Conservation (phyloP, 306 rosid genomes). For the Castanopsis chinensis region DNA sequence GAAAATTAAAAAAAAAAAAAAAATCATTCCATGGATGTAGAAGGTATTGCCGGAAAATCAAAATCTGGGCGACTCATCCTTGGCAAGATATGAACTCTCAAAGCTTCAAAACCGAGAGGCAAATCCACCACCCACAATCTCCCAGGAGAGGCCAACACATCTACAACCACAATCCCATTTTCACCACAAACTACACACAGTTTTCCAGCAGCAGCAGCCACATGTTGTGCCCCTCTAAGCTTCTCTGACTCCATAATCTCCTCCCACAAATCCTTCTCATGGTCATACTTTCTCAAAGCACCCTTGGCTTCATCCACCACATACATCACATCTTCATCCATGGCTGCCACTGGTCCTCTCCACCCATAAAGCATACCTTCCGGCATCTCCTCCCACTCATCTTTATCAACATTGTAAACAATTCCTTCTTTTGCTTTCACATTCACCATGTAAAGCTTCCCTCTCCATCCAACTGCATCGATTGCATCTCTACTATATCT, state of each 20-base stretch:
- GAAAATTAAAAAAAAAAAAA: neutral
- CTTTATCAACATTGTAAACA: slow-evolving; percentile 50
- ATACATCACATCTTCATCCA: slow-evolving; percentile 72
- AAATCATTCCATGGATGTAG: neutral
- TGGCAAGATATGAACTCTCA: slow-evolving; percentile 68
- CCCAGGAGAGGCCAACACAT: slow-evolving; percentile 35
- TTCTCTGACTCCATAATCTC: slow-evolving; percentile 35
- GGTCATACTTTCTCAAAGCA: slow-evolving; percentile 38
- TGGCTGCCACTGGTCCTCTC: slow-evolving; percentile 77
- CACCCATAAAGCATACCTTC: slow-evolving; percentile 75
- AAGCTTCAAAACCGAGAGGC: slow-evolving; percentile 57
- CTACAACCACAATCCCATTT: slow-evolving; percentile 53
- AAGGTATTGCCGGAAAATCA: slow-evolving; percentile 7
- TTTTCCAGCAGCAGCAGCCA: slow-evolving; percentile 53
- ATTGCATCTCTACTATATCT: slow-evolving; percentile 78
- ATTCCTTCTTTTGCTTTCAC: slow-evolving; percentile 66
- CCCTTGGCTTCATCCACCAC: slow-evolving; percentile 68
- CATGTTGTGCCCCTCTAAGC: slow-evolving; percentile 62
- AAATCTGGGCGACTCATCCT: slow-evolving; percentile 34
- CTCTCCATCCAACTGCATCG: slow-evolving; percentile 83
- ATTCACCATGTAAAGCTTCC: slow-evolving; percentile 78
- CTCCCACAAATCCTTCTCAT: slow-evolving; percentile 53
- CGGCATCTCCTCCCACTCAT: slow-evolving; percentile 69
- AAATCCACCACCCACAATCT: slow-evolving; percentile 37
- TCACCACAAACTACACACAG: slow-evolving; percentile 51